A percentile compares a stretch with the other conserved stretches of the same genome.
Evolutionary conservation across 1,284 basidiomycete genomes (phyloP).

Genomic region (Cryptococcus amylolentus): DNA sequence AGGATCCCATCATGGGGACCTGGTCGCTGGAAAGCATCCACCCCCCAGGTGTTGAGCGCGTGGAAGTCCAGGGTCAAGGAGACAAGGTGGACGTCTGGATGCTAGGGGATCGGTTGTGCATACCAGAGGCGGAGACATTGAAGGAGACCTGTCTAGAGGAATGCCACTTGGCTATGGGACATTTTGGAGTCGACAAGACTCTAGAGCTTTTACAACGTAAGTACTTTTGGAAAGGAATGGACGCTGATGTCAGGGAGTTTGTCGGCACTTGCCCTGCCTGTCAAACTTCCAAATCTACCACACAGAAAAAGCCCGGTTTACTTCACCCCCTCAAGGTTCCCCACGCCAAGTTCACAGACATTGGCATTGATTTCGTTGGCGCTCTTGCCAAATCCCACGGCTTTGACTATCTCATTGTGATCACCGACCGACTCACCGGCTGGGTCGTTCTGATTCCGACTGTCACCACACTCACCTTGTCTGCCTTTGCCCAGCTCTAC

Average conservation of each 20-base stretch:
- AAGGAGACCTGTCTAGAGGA: neutral
- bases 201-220: neutral
- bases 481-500: neutral
- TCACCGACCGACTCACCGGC: slow-evolving; percentile 1
- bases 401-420: neutral
- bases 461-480: neutral
- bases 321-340: neutral
- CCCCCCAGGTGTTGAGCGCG: no score
- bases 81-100: no score
- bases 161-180: neutral
- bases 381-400: neutral
- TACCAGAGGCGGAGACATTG: neutral
- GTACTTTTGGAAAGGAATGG: neutral
- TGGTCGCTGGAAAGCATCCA: no score
- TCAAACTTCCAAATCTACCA: neutral
- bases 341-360: neutral
- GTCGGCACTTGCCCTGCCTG: neutral
- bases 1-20: no score
- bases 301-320: neutral
- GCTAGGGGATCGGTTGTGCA: neutral
- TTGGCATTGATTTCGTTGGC: slow-evolving; percentile 1
- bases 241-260: neutral
- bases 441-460: neutral
- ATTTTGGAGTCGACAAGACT: neutral
- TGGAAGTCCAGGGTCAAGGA: no score